Evolutionary conservation across 2,329 filamentous ascomycete species (phyloP), one percentile per base, ranked within the genome.

Genomic region (Sporothrix luriei): DNA sequence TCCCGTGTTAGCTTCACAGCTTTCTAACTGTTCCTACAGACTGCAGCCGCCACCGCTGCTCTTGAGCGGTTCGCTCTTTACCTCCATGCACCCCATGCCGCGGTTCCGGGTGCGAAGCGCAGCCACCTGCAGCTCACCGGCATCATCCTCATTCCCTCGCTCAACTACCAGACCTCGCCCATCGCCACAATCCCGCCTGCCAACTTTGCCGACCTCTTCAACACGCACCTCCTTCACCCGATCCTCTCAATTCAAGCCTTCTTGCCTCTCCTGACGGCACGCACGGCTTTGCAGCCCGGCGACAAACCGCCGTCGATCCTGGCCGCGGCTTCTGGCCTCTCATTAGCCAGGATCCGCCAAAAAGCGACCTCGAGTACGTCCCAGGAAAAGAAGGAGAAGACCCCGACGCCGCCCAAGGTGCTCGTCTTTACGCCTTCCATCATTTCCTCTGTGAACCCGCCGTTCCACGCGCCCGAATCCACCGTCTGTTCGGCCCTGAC

Each of bases 161-260:
- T 90, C 29, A 88, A 91, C 76, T 96, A 94, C 78, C 90, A 92
- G 67, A 90, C 90, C 33, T 92, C 91, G 4, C 91, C 92, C 24
- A 91, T 98, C 72, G 92, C 93, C 72, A 94, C 92, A 4, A 90
- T 97, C 71, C 88, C 92, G 7, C 89, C 92, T 0, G 91, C 92
- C 40, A 90, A 88, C 75, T 95, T 97, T 82, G 92, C 92, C 73
- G 93, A 97, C 77, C 90, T 93, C 46, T 88, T 98, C 78, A 97
- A 97, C 79, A 94, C 93, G 19, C 94, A 97, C 76, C 86, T 99
- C 14, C 85, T 98, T 68, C 91, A 93, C 70, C 94, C 94, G 1
- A 93, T 98, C 74, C 86, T 97, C 67, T 93, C 91, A 5, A 90
- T 94, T 51, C 94, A 97, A 80, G 87, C 92, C 68, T 95, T 98